Evolutionary conservation across 257 asterid species (phyloP), one percentile per base, ranked within the genome.

Genomic region (Dorcoceras hygrometricum): DNA sequence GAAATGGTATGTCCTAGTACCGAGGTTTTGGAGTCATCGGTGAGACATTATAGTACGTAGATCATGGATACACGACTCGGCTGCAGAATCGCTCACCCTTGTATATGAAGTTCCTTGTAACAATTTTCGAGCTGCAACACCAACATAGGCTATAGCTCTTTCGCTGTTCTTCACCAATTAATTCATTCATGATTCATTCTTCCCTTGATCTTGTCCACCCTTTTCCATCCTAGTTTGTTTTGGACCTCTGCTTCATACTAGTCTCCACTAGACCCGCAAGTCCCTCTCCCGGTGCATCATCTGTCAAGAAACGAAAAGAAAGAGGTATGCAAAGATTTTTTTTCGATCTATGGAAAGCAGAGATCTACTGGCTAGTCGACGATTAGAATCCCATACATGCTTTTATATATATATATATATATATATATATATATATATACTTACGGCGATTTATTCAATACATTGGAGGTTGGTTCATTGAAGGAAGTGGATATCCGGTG

Each of bases 1-100:
- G 97, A 92, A 78, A 80, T 92, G 88, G 63, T 89, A 59, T 80
- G 81, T 82, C 97, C 98, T 2, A 86, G 83, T 69, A 86, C 81
- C 2, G 95, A 92, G 82, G 88, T 81, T 60, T 76, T 92, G 77
- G 98, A 92, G 83, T 75, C 96, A 18, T 84, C 95, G 34, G 86
- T 89, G 81, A 87, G 88, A 80, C 95, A 84, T 76, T 87, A 89
- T 84, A 84, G 89, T 66, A 74, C 43, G 63, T 85, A 75, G 77
- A 59, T 70, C 51, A 50, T 57, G 34, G 68, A 63, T 56, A 36
- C 43, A 67, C 11, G 53, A 70, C 65, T 34, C 23, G 54, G 29
- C 63, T 18, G 50, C 43, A 65, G 43, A 65, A 19, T 20, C 23
- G 27, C 46, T 73, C 32, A 25, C 80, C 65, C 55, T 46, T 46